Evolutionary conservation across 2,329 filamentous ascomycete genomes (phyloP), one percentile per base, ranked within the genome.

Genomic region (Clarireedia paspali): DNA sequence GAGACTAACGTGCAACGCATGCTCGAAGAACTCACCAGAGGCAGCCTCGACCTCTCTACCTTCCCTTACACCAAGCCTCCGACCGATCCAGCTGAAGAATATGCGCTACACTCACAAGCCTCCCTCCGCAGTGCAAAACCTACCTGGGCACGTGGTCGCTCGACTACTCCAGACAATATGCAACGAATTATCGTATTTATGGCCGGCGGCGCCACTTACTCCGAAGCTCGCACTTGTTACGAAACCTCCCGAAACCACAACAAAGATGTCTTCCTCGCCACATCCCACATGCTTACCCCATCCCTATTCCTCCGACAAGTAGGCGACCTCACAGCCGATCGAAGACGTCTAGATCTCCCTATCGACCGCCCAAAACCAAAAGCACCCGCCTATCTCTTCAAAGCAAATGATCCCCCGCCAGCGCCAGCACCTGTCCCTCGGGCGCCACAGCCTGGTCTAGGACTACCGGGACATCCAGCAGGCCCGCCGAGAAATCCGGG

Each of bases 121-220:
- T 97, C 92, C 14, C 79, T 99, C 24, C 87, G 94, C 57, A 89
- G 89, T 9, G 91, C 91, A 15, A 95, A 96, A 66, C 94, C 92
- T 1, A 96, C 91, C 44, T 99, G 94, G 94, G 94, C 94, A 2
- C 89, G 89, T 53, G 86, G 88, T 9, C 85, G 90, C 45, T 80
- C 87, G 47, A 81, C 84, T 27, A 84, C 76, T 57, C 82, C 78
- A 58, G 92, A 97, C 69, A 95, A 91, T 62, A 83, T 87, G 53
- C 94, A 99, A 70, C 84, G 94, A 52, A 80, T 97, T 53, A 88
- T 99, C 57, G 85, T 97, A 15, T 97, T 96, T 70, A 87, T 97
- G 80, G 94, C 92, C 1, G 94, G 94, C 48, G 94, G 94, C 46
- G 94, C 94, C 20, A 97, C 94, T 0, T 96, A 92, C 70, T 91